A percentile compares a stretch with the other conserved stretches of the same genome.
Evolutionary conservation across 352 stramenopile genomes (phyloP).

Genomic region (Globisporangium lucens): DNA sequence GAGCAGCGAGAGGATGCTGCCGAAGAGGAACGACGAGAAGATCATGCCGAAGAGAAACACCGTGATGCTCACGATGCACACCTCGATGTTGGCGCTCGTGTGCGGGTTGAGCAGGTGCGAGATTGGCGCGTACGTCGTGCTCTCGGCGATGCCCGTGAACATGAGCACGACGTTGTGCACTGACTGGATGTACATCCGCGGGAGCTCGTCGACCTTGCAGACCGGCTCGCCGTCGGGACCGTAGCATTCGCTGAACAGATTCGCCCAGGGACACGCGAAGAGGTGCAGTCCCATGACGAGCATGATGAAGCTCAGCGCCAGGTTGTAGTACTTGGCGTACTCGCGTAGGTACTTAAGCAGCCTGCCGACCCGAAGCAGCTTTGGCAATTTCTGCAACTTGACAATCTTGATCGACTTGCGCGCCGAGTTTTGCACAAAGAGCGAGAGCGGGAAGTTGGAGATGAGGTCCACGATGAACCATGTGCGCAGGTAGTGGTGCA

Average conservation of each 20-base stretch:
- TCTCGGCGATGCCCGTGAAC: conserved; percentile 77
- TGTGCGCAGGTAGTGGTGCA: conserved; percentile 62
- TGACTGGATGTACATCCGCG: conserved; percentile 70
- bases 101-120: conserved; percentile 42
- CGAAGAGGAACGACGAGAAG: conserved; percentile 75
- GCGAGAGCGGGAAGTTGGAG: conserved; percentile 77
- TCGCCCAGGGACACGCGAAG: conserved; percentile 73
- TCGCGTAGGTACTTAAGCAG: conserved; percentile 76
- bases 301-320: conserved; percentile 61
- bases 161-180: conserved; percentile 74
- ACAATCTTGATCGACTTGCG: conserved; percentile 79
- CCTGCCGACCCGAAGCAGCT: conserved; percentile 68
- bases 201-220: conserved; percentile 45
- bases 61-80: conserved; percentile 64
- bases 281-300: conserved; percentile 68
- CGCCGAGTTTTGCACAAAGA: conserved; percentile 54
- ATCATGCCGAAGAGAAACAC: conserved; percentile 71
- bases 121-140: conserved; percentile 57
- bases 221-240: conserved; percentile 20
- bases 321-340: conserved; percentile 86
- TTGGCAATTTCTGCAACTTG: conserved; percentile 84
- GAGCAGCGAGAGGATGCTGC: conserved; percentile 72
- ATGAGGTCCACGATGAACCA: conserved; percentile 86
- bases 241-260: conserved; percentile 65
- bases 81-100: conserved; percentile 35